Percentiles rank a stretch among this genome's conserved stretches.
phyloP scores from a whole-genome alignment of 2,329 filamentous ascomycete genomes.

The Fusarium sp. region DNA sequence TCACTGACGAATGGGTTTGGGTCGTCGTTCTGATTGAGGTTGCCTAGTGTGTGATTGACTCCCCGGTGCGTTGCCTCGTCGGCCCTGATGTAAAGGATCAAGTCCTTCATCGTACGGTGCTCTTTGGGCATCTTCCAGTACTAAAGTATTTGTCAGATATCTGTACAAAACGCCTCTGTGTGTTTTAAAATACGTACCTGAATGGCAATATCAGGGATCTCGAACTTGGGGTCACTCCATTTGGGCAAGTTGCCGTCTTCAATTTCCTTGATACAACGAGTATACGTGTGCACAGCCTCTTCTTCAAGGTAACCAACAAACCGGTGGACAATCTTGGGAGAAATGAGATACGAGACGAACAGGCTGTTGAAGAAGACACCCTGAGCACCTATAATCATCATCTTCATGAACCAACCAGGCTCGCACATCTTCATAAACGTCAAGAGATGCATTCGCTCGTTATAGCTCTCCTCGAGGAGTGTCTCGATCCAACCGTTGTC shows the following conservation, averaged over 20 bases:
- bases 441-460: constrained; percentile 92
- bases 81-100: constrained; percentile 89
- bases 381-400: constrained; percentile 91
- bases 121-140: constrained; percentile 97
- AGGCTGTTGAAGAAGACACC: constrained; percentile 97
- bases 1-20: constrained; percentile 92
- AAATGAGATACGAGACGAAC: constrained; percentile 89
- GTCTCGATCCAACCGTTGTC: constrained; percentile 99
- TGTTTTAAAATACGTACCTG: constrained; percentile 54
- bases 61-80: constrained; percentile 91
- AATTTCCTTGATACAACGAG: constrained; percentile 86
- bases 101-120: constrained; percentile 82
- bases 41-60: constrained; percentile 94
- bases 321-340: constrained; percentile 88
- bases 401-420: constrained; percentile 84
- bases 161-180: too few relatives aligned
- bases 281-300: constrained; percentile 96
- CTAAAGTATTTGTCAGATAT: constrained; percentile 39
- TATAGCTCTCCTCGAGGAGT: constrained; percentile 88
- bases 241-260: constrained; percentile 85
- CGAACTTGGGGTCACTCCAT: constrained; percentile 77
- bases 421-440: constrained; percentile 91
- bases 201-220: constrained; percentile 88
- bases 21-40: constrained; percentile 85
- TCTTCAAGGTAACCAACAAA: constrained; percentile 98